Evolutionary conservation across 805 yeast species (phyloP).

Genomic region (Lipomyces sp.): DNA sequence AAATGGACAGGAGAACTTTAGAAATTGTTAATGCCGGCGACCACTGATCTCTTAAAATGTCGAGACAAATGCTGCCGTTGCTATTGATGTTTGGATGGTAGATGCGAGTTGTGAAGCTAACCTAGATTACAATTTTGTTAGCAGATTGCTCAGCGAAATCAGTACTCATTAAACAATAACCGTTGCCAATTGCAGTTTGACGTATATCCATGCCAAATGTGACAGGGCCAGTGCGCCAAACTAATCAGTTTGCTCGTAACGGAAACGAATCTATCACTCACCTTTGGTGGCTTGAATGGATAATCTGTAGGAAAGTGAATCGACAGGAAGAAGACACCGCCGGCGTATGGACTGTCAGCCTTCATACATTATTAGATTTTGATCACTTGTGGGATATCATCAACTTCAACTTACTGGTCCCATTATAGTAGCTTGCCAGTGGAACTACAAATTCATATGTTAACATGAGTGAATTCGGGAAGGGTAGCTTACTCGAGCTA

Average conservation of each 20-base stretch:
- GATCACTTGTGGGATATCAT: not conserved
- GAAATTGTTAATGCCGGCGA: conserved; percentile 97
- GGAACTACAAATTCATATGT: conserved; percentile 54
- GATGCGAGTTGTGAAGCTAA: conserved; percentile 89
- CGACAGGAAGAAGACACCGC: conserved; percentile 94
- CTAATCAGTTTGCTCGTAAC: too few species aligned
- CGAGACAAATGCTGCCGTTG: conserved; percentile 94
- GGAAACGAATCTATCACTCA: conserved; percentile 14
- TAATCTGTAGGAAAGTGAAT: conserved; percentile 99
- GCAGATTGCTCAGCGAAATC: not conserved
- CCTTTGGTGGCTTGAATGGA: conserved; percentile 97
- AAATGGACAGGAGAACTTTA: conserved; percentile 90
- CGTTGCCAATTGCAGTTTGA: too few species aligned
- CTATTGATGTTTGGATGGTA: conserved; percentile 97
- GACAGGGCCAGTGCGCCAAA: too few species aligned
- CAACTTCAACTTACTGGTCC: conserved; percentile 61
- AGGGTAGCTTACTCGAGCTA: not conserved
- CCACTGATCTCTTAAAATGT: conserved; percentile 97
- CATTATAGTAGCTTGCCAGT: conserved; percentile 99
- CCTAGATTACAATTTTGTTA: conserved; percentile 42
- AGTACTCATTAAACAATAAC: too few species aligned
- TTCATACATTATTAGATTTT: conserved; percentile 11
- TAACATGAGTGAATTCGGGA: not conserved
- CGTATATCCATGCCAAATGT: too few species aligned
- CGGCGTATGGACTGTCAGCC: conserved; percentile 82